phyloP scores from a whole-genome alignment of 352 stramenopile genomes.

The Phytopythium cucurbitacearum region DNA sequence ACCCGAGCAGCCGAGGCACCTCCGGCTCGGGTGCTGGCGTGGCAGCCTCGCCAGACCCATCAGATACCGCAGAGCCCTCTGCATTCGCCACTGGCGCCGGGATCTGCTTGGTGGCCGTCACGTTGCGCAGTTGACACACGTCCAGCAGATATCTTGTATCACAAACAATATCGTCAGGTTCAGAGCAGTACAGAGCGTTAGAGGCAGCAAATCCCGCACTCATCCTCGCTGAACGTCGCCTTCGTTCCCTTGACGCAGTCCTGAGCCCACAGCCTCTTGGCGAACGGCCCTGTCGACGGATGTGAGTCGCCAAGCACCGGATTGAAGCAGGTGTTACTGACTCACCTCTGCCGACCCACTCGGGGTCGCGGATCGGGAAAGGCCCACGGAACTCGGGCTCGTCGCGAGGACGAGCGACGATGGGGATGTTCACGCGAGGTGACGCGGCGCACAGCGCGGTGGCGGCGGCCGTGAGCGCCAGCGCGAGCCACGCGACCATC shows the following conservation, averaged over 20 bases:
- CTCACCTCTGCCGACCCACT: constrained; percentile 34
- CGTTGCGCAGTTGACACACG: constrained; percentile 56
- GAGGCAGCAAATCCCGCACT: constrained; percentile 21
- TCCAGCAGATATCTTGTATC: constrained; percentile 45
- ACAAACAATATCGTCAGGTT: constrained; percentile 5
- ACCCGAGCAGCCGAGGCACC: constrained; percentile 52
- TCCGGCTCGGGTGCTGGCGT: constrained; percentile 4
- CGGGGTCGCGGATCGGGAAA: constrained; percentile 43
- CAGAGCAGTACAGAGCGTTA: background rate
- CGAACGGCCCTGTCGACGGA: constrained; percentile 30
- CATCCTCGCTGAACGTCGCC: constrained; percentile 34
- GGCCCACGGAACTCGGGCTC: constrained; percentile 15
- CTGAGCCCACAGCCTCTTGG: constrained; percentile 17
- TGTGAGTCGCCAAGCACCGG: background rate
- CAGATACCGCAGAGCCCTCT: background rate
- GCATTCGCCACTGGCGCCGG: background rate
- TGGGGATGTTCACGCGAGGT: constrained; percentile 56
- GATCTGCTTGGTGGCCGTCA: constrained; percentile 39
- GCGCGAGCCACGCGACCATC: constrained; percentile 7
- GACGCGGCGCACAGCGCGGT: constrained; percentile 26
- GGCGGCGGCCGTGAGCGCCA: constrained; percentile 10
- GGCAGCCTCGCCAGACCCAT: background rate
- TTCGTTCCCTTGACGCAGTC: constrained; percentile 41
- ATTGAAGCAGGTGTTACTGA: background rate
- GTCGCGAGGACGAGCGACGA: constrained; percentile 33